phyloP scores from a whole-genome alignment of 352 stramenopile genomes.

The Achlya hypogyna region DNA sequence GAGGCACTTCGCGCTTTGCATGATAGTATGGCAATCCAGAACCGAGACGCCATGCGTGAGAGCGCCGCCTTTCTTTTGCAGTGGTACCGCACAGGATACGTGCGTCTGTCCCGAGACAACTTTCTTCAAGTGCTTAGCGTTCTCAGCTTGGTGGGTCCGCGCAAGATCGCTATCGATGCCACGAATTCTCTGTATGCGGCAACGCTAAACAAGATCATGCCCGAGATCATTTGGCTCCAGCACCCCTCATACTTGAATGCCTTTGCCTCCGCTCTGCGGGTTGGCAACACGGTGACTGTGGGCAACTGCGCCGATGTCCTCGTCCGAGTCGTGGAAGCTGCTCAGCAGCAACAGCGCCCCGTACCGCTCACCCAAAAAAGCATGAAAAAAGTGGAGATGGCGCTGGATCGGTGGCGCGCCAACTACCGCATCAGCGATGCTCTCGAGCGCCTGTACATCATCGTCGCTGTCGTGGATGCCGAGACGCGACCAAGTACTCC shows the following conservation, averaged over 20 bases:
- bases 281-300: neutral
- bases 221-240: neutral
- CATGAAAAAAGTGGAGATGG: neutral
- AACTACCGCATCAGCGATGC: too few species aligned
- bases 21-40: neutral
- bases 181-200: neutral
- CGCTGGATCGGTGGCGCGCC: too few species aligned
- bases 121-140: neutral
- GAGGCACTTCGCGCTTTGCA: neutral
- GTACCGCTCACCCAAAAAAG: neutral
- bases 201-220: neutral
- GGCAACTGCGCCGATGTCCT: neutral
- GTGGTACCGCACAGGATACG: slow-evolving; percentile 2
- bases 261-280: neutral
- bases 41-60: neutral
- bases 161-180: slow-evolving; percentile 4
- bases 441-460: too few species aligned
- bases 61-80: neutral
- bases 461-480: neutral
- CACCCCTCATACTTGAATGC: neutral
- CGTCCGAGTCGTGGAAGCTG: neutral
- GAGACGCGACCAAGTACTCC: neutral
- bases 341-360: neutral
- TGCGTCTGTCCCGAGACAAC: neutral
- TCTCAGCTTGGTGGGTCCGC: neutral